phyloP scores from a whole-genome alignment of 2,329 filamentous ascomycete genomes.

The Hypoxylon sp. region DNA sequence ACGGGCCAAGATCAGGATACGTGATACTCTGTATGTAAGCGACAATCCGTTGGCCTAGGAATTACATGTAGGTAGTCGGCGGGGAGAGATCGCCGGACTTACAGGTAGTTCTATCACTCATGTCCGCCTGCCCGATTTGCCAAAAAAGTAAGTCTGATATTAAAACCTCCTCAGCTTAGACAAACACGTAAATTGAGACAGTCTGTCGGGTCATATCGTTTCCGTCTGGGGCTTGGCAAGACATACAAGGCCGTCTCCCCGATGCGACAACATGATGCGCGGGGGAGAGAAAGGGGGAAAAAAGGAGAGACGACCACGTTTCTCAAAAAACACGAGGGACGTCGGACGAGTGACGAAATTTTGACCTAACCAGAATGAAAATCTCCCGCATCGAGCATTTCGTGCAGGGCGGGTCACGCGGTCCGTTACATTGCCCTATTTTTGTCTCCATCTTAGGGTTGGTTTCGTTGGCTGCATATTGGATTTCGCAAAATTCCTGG shows the following conservation, averaged over 20 bases:
- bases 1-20: background rate
- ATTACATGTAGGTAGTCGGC: constrained; percentile 4
- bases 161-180: constrained; percentile 17
- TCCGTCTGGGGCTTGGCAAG: constrained; percentile 27
- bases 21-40: background rate
- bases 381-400: constrained; percentile 22
- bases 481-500: constrained; percentile 22
- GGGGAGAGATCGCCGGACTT: constrained; percentile 32
- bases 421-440: constrained; percentile 24
- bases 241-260: constrained; percentile 16
- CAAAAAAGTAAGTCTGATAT: constrained; percentile 29
- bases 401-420: constrained; percentile 37
- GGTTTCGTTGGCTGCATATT: constrained; percentile 27
- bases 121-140: constrained; percentile 18
- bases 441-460: constrained; percentile 21
- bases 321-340: constrained; percentile 10
- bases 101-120: constrained; percentile 7
- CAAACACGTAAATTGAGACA: constrained; percentile 28
- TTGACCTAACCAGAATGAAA: constrained; percentile 24
- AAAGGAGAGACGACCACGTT: constrained; percentile 18
- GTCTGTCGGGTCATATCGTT: constrained; percentile 26
- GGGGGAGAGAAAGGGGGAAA: constrained; percentile 5
- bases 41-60: constrained; percentile 26
- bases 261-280: constrained; percentile 24
- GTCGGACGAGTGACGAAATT: constrained; percentile 14